Evolutionary conservation across 163 green algal genomes (phyloP).

Genomic region (Coccomyxa subellipsoidea): DNA sequence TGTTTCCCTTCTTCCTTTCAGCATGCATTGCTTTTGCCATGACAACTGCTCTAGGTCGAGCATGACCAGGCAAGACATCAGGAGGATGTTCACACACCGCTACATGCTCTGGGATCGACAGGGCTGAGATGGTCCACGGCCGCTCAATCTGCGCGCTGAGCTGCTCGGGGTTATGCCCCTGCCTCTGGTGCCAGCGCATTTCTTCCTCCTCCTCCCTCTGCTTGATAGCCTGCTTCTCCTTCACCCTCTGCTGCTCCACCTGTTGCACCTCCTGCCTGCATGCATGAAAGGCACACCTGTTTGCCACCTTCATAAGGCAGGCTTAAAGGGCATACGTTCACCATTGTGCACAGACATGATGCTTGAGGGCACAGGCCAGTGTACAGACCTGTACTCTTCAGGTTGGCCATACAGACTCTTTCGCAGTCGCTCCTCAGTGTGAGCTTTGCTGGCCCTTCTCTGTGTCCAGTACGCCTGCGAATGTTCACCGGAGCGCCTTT

Average conservation of each 20-base stretch:
- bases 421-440: not conserved
- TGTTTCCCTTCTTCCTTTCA: not conserved
- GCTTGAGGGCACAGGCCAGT: not conserved
- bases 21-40: too few relatives aligned
- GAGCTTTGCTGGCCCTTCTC: not conserved
- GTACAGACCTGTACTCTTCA: not conserved
- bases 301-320: too few relatives aligned
- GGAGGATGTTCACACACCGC: conserved; percentile 5
- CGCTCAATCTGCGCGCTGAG: not conserved
- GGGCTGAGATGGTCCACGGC: not conserved
- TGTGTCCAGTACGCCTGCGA: not conserved
- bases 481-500: not conserved
- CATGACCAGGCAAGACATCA: too few relatives aligned
- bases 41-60: too few relatives aligned
- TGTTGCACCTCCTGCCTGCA: not conserved
- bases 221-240: not conserved
- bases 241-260: not conserved
- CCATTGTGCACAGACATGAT: too few relatives aligned
- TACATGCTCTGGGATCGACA: not conserved
- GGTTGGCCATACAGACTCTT: not conserved
- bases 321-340: too few relatives aligned
- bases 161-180: not conserved
- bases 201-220: not conserved
- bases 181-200: not conserved
- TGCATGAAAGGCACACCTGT: not conserved